Evolutionary conservation across 179 eudicot genomes (phyloP).

Genomic region (Pouteria campechiana): DNA sequence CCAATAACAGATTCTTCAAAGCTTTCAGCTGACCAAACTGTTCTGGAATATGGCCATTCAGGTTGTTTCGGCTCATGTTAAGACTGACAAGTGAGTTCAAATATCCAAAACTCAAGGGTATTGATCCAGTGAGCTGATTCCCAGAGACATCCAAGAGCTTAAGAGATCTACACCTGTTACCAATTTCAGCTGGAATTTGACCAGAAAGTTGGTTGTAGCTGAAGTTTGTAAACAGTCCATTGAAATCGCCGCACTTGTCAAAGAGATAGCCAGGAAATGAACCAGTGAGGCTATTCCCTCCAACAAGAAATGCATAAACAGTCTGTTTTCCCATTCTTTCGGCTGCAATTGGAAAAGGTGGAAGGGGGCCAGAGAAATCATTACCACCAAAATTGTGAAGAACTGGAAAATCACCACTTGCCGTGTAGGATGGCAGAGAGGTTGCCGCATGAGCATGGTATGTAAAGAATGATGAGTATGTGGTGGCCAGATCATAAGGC

Average conservation of each 20-base stretch:
- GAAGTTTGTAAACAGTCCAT: conserved; percentile 29
- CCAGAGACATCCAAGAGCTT: conserved; percentile 34
- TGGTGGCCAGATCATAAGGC: conserved; percentile 16
- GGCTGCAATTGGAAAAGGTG: conserved; percentile 25
- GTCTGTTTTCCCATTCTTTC: conserved; percentile 16
- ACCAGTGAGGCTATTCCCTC: conserved; percentile 31
- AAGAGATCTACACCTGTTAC: conserved; percentile 25
- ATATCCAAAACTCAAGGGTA: conserved; percentile 28
- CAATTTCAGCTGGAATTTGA: conserved; percentile 23
- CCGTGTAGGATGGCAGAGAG: conserved; percentile 6
- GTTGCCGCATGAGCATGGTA: conserved; percentile 5
- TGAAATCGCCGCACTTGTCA: conserved; percentile 26
- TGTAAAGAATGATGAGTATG: conserved; percentile 22
- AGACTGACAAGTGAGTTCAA: conserved; percentile 28
- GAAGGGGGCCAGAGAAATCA: conserved; percentile 32
- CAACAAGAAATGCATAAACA: conserved; percentile 50
- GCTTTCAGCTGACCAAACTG: conserved; percentile 20
- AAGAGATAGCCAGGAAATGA: conserved; percentile 28
- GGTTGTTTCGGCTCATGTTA: conserved; percentile 31
- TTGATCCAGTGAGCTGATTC: conserved; percentile 28
- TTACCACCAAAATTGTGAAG: conserved; percentile 40
- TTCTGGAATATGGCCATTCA: conserved; percentile 32
- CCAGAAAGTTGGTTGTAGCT: conserved; percentile 28
- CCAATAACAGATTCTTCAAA: conserved; percentile 28
- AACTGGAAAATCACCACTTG: conserved; percentile 8